These are phyloP conservation scores for Fragaria vesca DNA, from an alignment of 306 rosid species.

Conservation along the genomic window DNA sequence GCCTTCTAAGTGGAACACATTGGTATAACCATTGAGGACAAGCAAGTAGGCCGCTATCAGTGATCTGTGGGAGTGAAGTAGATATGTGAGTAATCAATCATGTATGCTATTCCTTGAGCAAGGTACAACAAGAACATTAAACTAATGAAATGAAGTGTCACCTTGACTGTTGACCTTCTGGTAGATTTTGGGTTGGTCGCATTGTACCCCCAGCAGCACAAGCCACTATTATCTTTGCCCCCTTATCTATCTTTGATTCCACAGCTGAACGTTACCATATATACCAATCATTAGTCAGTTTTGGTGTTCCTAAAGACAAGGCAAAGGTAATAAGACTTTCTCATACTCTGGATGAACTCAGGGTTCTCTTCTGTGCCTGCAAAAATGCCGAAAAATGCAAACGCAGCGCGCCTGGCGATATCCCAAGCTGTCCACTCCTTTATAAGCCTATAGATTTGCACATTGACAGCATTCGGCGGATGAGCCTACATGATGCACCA, in stretches of 20 bases:
- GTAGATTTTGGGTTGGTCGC: slow-evolving; percentile 92
- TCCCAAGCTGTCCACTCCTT: slow-evolving; percentile 99
- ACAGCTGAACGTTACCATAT: slow-evolving; percentile 47
- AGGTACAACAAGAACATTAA: neutral
- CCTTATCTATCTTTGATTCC: slow-evolving; percentile 63
- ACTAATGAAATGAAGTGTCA: slow-evolving; percentile 8
- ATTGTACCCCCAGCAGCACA: slow-evolving; percentile 90
- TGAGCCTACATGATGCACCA: slow-evolving; percentile 55
- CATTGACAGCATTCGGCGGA: slow-evolving; percentile 82
- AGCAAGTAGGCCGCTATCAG: slow-evolving; percentile 95
- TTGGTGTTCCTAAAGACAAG: slow-evolving; percentile 10
- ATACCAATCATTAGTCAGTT: slow-evolving; percentile 8
- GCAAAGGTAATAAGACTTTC: neutral
- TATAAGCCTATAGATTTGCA: slow-evolving; percentile 94
- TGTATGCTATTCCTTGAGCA: neutral
- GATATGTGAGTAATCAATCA: neutral
- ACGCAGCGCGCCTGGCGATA: slow-evolving; percentile 95
- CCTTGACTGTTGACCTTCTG: slow-evolving; percentile 98
- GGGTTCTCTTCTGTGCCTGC: slow-evolving; percentile 99
- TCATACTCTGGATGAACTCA: slow-evolving; percentile 67
- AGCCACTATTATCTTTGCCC: slow-evolving; percentile 84
- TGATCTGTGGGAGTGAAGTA: slow-evolving; percentile 53
- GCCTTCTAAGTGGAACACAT: slow-evolving; percentile 92
- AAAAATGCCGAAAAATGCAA: slow-evolving; percentile 94
- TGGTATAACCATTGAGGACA: slow-evolving; percentile 75